A percentile compares a stretch with the other conserved stretches of the same genome.
These are phyloP conservation scores for Plectosphaerella cucumerina DNA, from an alignment of 2,329 filamentous ascomycete species.

Conservation along the genomic window DNA sequence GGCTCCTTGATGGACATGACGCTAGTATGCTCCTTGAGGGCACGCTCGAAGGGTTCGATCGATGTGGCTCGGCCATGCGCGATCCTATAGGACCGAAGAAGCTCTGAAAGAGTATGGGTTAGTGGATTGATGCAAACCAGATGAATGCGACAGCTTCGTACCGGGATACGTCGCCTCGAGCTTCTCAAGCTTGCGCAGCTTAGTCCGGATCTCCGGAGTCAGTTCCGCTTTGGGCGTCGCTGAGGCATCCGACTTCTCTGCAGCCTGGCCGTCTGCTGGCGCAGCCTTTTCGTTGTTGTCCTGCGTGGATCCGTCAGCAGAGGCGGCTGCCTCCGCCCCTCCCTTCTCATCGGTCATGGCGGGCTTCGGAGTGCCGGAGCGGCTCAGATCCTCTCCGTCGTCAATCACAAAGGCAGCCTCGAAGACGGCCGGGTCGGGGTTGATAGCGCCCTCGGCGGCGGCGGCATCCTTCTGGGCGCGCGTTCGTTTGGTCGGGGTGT, in stretches of 20 bases:
- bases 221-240: conserved; percentile 45
- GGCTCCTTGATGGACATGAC: conserved; percentile 85
- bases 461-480: conserved; percentile 32
- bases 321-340: conserved; percentile 5
- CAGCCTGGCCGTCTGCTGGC: conserved; percentile 6
- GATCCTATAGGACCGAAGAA: conserved; percentile 86
- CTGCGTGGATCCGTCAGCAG: background rate
- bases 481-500: conserved; percentile 6
- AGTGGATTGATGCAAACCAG: background rate
- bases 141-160: conserved; percentile 29
- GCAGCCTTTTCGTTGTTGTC: conserved; percentile 14
- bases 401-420: conserved; percentile 84
- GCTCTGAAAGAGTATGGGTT: conserved; percentile 47
- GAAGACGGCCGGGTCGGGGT: conserved; percentile 83
- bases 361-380: conserved; percentile 54
- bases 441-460: conserved; percentile 37
- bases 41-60: conserved; percentile 91
- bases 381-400: conserved; percentile 68
- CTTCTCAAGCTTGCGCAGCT: conserved; percentile 82
- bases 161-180: conserved; percentile 83
- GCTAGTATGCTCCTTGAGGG: conserved; percentile 87
- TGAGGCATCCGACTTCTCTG: conserved; percentile 16
- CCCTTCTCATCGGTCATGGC: conserved; percentile 20
- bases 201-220: conserved; percentile 68
- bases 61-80: conserved; percentile 82